Evolutionary conservation across 495 filamentous ascomycete genomes (phyloP).

Genomic region (Trichoderma erinaceum): DNA sequence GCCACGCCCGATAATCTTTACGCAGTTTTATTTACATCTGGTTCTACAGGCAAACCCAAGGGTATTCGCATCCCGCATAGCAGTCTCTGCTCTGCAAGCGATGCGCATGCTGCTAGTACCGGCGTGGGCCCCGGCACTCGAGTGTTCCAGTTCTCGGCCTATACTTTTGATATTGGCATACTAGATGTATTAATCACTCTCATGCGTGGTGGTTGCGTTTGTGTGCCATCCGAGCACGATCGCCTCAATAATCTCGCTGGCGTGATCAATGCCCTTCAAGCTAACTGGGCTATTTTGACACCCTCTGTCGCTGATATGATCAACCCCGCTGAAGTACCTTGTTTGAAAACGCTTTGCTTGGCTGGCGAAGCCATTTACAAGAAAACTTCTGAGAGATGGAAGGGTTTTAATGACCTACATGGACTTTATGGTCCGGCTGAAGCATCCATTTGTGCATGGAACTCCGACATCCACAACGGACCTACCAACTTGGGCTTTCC

Average conservation of each 20-base stretch:
- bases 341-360: neutral
- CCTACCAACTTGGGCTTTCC: slow-evolving; percentile 37
- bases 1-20: neutral
- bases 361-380: neutral
- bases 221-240: slow-evolving; percentile 41
- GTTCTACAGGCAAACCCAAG: slow-evolving; percentile 7
- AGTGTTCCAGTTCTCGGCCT: slow-evolving; percentile 46
- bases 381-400: neutral
- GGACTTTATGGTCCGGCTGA: slow-evolving; percentile 17
- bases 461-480: slow-evolving; percentile 26
- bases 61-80: neutral
- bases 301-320: neutral
- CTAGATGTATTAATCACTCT: slow-evolving; percentile 46
- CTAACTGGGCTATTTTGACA: neutral
- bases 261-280: neutral
- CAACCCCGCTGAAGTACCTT: neutral
- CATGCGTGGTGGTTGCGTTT: slow-evolving; percentile 51
- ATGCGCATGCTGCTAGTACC: slow-evolving; percentile 31
- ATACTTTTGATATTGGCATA: slow-evolving; percentile 49
- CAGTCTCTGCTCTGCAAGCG: slow-evolving; percentile 5
- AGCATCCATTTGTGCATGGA: slow-evolving; percentile 18
- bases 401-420: slow-evolving; percentile 21
- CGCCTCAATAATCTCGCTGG: slow-evolving; percentile 9
- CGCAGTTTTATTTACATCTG: neutral
- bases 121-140: slow-evolving; percentile 38